A percentile compares a stretch with the other conserved stretches of the same genome.
These are phyloP conservation scores for Lecanicillium sp. DNA, from an alignment of 2,329 filamentous ascomycete genomes.

Conservation along the genomic window DNA sequence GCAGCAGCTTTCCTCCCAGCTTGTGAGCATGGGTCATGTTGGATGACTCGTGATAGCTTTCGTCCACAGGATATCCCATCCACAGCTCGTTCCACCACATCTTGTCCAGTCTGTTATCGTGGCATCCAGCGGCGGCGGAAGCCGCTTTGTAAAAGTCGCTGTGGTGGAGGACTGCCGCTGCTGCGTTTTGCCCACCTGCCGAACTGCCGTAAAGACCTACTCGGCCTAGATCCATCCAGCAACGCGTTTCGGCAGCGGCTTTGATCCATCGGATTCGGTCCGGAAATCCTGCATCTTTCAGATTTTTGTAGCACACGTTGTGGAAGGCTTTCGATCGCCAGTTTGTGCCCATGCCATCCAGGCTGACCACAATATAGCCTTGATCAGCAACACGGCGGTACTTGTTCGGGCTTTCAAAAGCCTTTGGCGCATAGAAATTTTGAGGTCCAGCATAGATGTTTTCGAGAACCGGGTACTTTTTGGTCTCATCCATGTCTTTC, in stretches of 20 bases:
- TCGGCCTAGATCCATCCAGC: constrained; percentile 20
- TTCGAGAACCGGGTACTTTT: constrained; percentile 20
- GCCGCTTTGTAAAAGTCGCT: constrained; percentile 20
- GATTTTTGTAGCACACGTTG: constrained; percentile 21
- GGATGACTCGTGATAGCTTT: constrained; percentile 18
- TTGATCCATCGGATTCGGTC: constrained; percentile 22
- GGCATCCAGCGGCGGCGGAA: constrained; percentile 18
- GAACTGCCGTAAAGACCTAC: constrained; percentile 21
- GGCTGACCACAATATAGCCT: constrained; percentile 20
- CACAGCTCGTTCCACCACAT: constrained; percentile 24
- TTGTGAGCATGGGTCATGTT: constrained; percentile 20
- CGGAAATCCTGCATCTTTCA: constrained; percentile 19
- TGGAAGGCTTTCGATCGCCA: constrained; percentile 23
- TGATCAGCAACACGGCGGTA: constrained; percentile 16
- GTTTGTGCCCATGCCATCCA: constrained; percentile 25
- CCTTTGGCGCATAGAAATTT: constrained; percentile 16
- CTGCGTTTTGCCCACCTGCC: constrained; percentile 22
- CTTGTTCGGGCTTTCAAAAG: constrained; percentile 14
- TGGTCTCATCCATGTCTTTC: constrained; percentile 14
- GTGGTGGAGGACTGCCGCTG: constrained; percentile 19
- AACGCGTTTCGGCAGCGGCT: constrained; percentile 16
- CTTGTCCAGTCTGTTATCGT: constrained; percentile 24
- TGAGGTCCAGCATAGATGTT: constrained; percentile 20
- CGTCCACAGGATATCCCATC: constrained; percentile 24
- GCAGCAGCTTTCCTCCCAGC: constrained; percentile 18